phyloP scores from a whole-genome alignment of 257 asterid genomes.

The Ocimum tenuiflorum region DNA sequence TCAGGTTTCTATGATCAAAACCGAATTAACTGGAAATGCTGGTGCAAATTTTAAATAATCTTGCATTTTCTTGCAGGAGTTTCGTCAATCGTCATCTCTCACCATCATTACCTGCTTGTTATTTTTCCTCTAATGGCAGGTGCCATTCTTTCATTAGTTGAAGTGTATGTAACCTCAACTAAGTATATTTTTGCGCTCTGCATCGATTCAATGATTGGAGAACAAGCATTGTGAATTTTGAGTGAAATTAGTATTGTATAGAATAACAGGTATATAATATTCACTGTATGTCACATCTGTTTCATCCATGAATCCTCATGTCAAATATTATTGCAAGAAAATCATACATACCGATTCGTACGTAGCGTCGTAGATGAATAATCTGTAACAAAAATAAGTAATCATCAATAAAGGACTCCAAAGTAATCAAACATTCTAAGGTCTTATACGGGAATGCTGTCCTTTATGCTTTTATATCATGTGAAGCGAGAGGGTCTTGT shows the following conservation, averaged over 20 bases:
- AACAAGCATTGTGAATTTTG: constrained; percentile 1
- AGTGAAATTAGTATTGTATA: constrained; percentile 16
- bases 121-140: constrained; percentile 36
- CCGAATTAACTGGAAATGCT: background rate
- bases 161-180: constrained; percentile 49
- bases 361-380: too few species aligned
- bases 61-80: constrained; percentile 28
- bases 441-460: too few species aligned
- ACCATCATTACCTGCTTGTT: constrained; percentile 25
- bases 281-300: background rate
- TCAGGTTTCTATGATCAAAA: background rate
- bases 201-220: background rate
- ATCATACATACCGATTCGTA: too few species aligned
- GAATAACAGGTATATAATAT: background rate
- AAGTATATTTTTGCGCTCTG: constrained; percentile 17
- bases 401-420: too few species aligned
- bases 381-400: too few species aligned
- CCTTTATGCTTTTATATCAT: too few species aligned
- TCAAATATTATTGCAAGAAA: background rate
- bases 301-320: background rate
- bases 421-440: too few species aligned
- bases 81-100: background rate
- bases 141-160: constrained; percentile 50
- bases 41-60: background rate
- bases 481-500: too few species aligned